Evolutionary conservation across 2,329 filamentous ascomycete genomes (phyloP).

Genomic region (Leptographium procerum): DNA sequence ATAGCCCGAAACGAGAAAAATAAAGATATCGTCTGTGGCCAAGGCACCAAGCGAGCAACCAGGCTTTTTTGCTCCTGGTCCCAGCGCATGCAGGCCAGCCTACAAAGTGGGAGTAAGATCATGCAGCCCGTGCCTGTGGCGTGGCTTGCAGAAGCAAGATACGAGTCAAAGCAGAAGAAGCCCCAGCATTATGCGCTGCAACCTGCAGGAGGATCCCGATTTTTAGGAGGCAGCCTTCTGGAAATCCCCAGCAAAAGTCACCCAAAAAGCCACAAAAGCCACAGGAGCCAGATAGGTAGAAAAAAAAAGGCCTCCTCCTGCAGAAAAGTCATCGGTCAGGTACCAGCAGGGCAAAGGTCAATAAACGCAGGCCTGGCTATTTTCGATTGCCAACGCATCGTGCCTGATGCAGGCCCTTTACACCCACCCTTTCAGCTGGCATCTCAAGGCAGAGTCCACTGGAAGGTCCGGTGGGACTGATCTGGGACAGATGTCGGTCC

Average conservation of each 20-base stretch:
- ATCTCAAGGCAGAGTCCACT: neutral
- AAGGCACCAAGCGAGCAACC: too few relatives aligned
- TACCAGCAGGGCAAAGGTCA: neutral
- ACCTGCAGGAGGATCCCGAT: neutral
- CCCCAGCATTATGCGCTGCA: neutral
- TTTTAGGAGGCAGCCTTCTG: constrained; percentile 1
- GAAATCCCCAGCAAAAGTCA: neutral
- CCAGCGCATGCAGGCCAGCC: neutral
- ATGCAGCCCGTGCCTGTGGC: neutral
- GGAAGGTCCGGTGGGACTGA: neutral
- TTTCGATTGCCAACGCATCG: neutral
- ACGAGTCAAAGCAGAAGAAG: neutral
- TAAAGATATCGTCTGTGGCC: too few relatives aligned
- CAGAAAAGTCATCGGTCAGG: neutral
- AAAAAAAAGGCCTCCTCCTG: neutral
- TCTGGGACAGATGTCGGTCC: neutral
- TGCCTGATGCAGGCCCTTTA: neutral
- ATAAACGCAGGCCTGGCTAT: neutral
- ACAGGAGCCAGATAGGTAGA: too few relatives aligned
- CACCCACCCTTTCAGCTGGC: neutral
- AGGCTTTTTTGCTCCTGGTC: too few relatives aligned
- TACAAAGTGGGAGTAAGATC: neutral
- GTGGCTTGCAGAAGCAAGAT: neutral
- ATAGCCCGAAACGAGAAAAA: too few relatives aligned
- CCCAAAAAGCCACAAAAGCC: neutral